Evolutionary conservation across 345 rosid species (phyloP).

Genomic region (Cochlearia excelsa): DNA sequence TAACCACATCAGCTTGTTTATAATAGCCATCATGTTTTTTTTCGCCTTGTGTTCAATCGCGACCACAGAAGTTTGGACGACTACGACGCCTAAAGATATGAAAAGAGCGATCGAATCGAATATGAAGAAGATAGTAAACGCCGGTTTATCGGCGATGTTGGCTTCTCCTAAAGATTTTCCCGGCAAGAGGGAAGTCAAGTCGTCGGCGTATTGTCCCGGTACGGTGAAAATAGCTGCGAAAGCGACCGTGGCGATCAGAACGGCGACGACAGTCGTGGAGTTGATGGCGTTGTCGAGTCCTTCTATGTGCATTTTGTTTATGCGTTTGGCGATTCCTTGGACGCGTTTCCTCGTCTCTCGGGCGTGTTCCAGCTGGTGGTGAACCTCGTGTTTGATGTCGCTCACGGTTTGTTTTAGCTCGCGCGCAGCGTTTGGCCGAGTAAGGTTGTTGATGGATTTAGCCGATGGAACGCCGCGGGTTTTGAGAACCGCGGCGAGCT

Average conservation of each 20-base stretch:
- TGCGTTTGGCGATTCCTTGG: conserved; percentile 80
- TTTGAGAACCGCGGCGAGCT: conserved; percentile 48
- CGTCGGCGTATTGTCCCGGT: conserved; percentile 83
- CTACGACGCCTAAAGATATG: conserved; percentile 90
- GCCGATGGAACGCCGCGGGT: conserved; percentile 74
- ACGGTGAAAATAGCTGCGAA: conserved; percentile 28
- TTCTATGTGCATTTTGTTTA: conserved; percentile 81
- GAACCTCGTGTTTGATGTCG: conserved; percentile 92
- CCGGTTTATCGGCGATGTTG: conserved; percentile 55
- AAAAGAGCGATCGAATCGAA: conserved; percentile 86
- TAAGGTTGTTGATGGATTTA: conserved; percentile 42
- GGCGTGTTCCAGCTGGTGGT: conserved; percentile 84
- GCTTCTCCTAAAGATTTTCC: conserved; percentile 79
- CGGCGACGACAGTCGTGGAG: conserved; percentile 93
- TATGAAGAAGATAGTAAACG: conserved; percentile 75
- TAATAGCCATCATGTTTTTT: conserved; percentile 92
- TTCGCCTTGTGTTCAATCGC: conserved; percentile 90
- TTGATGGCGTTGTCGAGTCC: conserved; percentile 95
- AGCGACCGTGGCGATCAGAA: conserved; percentile 87
- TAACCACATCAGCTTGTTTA: conserved; percentile 93
- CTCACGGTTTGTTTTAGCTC: conserved; percentile 92
- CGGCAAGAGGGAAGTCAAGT: conserved; percentile 31
- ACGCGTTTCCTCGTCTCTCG: conserved; percentile 81
- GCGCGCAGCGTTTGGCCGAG: conserved; percentile 53
- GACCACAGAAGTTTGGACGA: conserved; percentile 91